These are phyloP conservation scores for Salix caprea DNA, from an alignment of 345 rosid genomes.

Conservation along the genomic window DNA sequence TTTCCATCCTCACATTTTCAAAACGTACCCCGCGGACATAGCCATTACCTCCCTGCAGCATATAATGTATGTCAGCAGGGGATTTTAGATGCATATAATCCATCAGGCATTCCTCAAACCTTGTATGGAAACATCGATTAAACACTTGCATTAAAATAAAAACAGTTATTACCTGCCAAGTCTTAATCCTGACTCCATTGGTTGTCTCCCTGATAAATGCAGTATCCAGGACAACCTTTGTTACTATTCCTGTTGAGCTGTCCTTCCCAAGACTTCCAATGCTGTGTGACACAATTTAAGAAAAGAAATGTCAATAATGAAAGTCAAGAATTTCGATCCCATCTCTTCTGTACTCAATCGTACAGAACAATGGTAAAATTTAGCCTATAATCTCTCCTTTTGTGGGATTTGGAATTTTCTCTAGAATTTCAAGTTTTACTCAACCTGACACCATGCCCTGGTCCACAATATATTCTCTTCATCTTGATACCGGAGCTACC, in stretches of 20 bases:
- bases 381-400: background rate
- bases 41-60: constrained; percentile 80
- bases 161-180: constrained; percentile 76
- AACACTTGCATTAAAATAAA: background rate
- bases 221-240: constrained; percentile 84
- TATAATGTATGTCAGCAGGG: background rate
- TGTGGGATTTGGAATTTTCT: background rate
- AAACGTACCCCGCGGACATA: constrained; percentile 78
- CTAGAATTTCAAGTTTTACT: background rate
- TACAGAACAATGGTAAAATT: background rate
- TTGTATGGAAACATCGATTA: background rate
- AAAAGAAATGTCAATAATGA: too few species aligned
- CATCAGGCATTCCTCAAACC: background rate
- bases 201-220: constrained; percentile 70
- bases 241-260: constrained; percentile 65
- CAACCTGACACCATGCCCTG: constrained; percentile 97
- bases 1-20: constrained; percentile 73
- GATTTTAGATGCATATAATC: background rate
- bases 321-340: background rate
- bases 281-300: constrained; percentile 28
- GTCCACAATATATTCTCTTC: constrained; percentile 86
- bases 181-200: constrained; percentile 92
- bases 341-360: background rate
- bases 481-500: constrained; percentile 75
- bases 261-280: constrained; percentile 95